Base-by-base conservation (phyloP, 345 rosid species). In the Tarenaya hassleriana region DNA sequence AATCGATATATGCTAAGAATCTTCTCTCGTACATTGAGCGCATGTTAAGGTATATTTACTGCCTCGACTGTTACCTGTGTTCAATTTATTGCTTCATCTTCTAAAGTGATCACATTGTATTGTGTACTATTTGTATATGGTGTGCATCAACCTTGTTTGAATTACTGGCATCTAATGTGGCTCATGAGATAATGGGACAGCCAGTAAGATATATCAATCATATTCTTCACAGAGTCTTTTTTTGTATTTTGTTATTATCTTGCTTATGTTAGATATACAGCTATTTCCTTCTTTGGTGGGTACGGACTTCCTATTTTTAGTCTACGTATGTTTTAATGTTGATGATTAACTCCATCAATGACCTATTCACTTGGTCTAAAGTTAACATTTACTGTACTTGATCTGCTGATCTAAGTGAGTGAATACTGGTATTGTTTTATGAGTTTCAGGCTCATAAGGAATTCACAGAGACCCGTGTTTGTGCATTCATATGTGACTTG, bases 401-500 rank as follows among this genome's bases (percentile, higher is more conserved):
- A 42, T 21, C 51, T 14, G 27, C 34, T 33, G n/a, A 42, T 21
- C 44, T 14, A 16, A n/a, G 4, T 35, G 40, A 44, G 46, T 24
- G 29, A 14, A 35, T 11, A 56, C 47, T 34, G 29, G 29, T 24
- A 24, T 24, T 24, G 29, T 41, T 17, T 49, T 17, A 7, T 58
- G 44, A 46, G 48, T 58, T 76, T 73, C 85, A 91, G 95, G 65
- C 73, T 55, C 96, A 91, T 73, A 80, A 75, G 56, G 92, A 87
- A 65, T 91, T 73, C 76, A 69, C 62, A 1, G 85, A 82, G 67
- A 60, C 68, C 12, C 75, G 64, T 11, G 72, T 87, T 24, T 60
- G 43, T 49, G 84, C 92, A 56, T 91, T 87, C 35, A 66, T 76
- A 33, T 87, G 90, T 68, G 98, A 91, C 73, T 75, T 91, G 66